Base-by-base conservation (phyloP, 2,329 filamentous ascomycete genomes). In the Cladophialophora immunda region DNA sequence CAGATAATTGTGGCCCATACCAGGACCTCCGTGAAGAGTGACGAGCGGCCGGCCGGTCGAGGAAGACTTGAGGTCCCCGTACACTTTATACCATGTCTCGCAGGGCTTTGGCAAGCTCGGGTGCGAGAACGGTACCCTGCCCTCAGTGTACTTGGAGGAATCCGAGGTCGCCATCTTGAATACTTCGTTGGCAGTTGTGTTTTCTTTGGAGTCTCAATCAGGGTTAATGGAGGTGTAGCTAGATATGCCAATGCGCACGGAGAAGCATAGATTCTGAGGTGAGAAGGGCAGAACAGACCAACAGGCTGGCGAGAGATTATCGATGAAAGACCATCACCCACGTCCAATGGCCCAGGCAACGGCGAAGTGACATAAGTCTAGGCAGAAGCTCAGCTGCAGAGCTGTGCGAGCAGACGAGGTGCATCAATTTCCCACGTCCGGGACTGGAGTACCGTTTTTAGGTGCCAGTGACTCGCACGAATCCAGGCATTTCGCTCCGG, bases 21-120 rank as follows among this genome's bases (percentile, higher is more conserved):
- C 84, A 1, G 82, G 82, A 0, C 82, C 83, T 60, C 82, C 82
- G 70, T 84, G 82, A 11, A 82, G 70, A 38, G 73, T 72, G 22
- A 83, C 75, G 6, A 82, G 66, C 5, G 70, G 70, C 11, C 75
- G 79, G 29, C 69, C 71, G 4, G 67, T 66, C 29, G 60, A 53
- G 19, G 72, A 69, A 4, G 71, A 71, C 6, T 27, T 61, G 22
- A 81, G 70, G 53, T 77, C 70, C 29, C 81, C 81, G 70, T 76
- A 78, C 52, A 81, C 66, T 38, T 74, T 73, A 71, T 81, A 82
- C 71, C 74, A 77, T n/a, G 80, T 82, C 58, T 78, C 71, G 53
- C 76, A 77, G 19, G 75, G 70, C 36, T 78, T 72, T n/a, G 75
- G 75, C 27, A 78, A 76, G 15, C 63, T 57, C 9, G 76, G 70